Conservation (phyloP, 495 filamentous ascomycete genomes). For the Neurospora pannonica region DNA sequence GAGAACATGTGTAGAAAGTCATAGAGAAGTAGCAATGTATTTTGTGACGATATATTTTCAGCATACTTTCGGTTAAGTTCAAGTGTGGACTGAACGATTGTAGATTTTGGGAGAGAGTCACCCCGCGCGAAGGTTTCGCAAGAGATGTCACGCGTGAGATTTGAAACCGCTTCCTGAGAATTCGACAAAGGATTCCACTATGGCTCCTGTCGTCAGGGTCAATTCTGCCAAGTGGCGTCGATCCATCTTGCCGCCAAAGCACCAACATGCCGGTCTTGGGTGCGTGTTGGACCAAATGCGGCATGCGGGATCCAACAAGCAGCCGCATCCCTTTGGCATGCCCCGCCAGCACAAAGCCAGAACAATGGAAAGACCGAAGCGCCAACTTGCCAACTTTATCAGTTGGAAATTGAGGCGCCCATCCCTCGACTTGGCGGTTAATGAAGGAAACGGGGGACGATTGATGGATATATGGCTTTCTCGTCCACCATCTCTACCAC, state of each 20-base stretch:
- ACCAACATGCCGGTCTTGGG: neutral
- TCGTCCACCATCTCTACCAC: neutral
- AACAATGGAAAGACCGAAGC: neutral
- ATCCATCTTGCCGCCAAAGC: neutral
- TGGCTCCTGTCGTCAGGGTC: neutral
- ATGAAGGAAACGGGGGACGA: neutral
- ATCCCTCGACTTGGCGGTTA: neutral
- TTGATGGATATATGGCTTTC: neutral
- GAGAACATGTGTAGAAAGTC: too few relatives aligned
- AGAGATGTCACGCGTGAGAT: neutral
- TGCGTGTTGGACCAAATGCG: neutral
- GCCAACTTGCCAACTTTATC: neutral
- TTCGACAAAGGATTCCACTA: neutral
- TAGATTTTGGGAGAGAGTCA: neutral
- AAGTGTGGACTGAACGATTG: neutral
- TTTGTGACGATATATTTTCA: too few relatives aligned
- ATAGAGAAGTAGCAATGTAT: too few relatives aligned
- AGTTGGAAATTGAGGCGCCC: neutral
- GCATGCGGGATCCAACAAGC: neutral
- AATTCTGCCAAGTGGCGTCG: neutral
- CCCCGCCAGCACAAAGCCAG: neutral
- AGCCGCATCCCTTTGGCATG: neutral
- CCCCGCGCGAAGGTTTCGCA: neutral
- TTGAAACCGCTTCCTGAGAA: neutral
- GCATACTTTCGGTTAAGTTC: neutral